Evolutionary conservation across 768 basidiomycete genomes (phyloP).

Genomic region (Sutorius australiensis): DNA sequence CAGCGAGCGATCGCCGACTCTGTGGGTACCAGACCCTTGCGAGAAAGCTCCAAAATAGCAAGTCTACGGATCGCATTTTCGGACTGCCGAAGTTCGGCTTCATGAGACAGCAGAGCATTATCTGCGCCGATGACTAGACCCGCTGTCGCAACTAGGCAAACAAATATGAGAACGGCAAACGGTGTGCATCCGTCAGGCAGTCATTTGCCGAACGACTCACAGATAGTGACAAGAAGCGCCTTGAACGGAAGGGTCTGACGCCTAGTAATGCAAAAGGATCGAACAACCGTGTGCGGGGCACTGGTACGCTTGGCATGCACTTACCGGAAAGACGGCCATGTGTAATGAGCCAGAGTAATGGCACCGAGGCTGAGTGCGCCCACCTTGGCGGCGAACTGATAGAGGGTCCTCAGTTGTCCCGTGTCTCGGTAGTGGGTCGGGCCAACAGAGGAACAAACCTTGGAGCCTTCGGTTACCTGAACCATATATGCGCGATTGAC

Average conservation of each 20-base stretch:
- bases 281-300: neutral
- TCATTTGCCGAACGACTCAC: constrained; percentile 38
- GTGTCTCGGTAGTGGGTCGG: neutral
- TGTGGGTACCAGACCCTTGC: constrained; percentile 71
- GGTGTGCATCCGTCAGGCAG: too few relatives aligned
- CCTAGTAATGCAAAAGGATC: constrained; percentile 34
- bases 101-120: constrained; percentile 67
- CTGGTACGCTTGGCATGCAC: constrained; percentile 8
- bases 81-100: constrained; percentile 57
- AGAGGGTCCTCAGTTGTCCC: neutral
- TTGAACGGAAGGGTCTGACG: constrained; percentile 82
- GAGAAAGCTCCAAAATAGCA: constrained; percentile 71
- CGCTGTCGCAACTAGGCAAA: constrained; percentile 48
- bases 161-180: neutral
- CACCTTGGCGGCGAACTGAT: constrained; percentile 51
- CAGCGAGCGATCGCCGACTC: constrained; percentile 83
- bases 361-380: constrained; percentile 57
- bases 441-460: constrained; percentile 37
- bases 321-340: constrained; percentile 73
- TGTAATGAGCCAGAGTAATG: constrained; percentile 58
- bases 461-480: constrained; percentile 55
- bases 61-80: constrained; percentile 69
- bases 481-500: constrained; percentile 55
- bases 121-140: constrained; percentile 78
- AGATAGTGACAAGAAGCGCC: constrained; percentile 67